phyloP scores from a whole-genome alignment of 345 rosid genomes.

The Salix exigua region DNA sequence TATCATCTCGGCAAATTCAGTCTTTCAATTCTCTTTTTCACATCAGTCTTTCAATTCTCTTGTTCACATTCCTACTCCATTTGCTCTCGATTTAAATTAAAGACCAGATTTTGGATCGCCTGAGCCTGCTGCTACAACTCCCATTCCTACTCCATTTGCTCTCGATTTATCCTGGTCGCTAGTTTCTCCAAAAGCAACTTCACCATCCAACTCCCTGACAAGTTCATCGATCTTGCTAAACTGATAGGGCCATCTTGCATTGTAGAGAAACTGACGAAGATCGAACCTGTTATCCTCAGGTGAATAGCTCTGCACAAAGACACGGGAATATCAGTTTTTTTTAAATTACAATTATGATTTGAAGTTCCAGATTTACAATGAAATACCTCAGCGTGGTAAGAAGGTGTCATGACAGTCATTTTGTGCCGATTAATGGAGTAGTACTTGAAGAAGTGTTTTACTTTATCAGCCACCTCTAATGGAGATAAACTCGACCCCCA shows the following conservation, averaged over 20 bases:
- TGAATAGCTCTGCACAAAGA: slow-evolving; percentile 66
- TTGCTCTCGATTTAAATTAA: no score
- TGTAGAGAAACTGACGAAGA: slow-evolving; percentile 86
- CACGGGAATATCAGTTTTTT: background rate
- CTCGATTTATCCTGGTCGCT: background rate
- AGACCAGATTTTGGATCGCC: slow-evolving; percentile 35
- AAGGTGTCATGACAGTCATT: slow-evolving; percentile 90
- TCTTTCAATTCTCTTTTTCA: no score
- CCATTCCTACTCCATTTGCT: slow-evolving; percentile 15
- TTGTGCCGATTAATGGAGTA: slow-evolving; percentile 96
- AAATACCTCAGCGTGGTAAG: slow-evolving; percentile 91
- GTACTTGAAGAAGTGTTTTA: slow-evolving; percentile 85
- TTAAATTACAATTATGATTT: background rate
- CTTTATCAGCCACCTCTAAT: slow-evolving; percentile 82
- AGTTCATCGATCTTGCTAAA: slow-evolving; percentile 81
- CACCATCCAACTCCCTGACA: slow-evolving; percentile 56
- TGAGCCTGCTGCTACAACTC: slow-evolving; percentile 26
- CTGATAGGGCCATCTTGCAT: slow-evolving; percentile 79
- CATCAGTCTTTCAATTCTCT: no score
- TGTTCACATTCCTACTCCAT: no score
- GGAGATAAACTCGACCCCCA: slow-evolving; percentile 85
- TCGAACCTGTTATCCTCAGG: slow-evolving; percentile 94
- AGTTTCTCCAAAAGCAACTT: slow-evolving; percentile 42
- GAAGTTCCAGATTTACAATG: background rate
- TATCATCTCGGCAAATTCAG: no score